Evolutionary conservation across 805 yeast species (phyloP).

Genomic region (Wickerhamomyces subpelliculosus): DNA sequence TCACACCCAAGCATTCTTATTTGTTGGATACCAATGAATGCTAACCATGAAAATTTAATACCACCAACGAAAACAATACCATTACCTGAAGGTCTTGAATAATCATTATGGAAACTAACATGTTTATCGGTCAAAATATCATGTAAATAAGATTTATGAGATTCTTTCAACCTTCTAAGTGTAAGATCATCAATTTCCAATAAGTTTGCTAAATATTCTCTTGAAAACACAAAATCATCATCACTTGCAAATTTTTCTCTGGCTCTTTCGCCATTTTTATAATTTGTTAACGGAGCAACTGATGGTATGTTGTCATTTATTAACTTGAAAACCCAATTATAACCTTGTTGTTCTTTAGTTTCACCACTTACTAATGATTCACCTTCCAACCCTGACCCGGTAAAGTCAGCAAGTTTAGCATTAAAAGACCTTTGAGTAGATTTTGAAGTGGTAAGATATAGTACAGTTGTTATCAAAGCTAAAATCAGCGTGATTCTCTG

Average conservation of each 20-base stretch:
- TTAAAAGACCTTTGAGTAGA: background rate
- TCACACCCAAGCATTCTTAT: constrained; percentile 55
- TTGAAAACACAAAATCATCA: constrained; percentile 35
- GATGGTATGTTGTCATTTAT: constrained; percentile 29
- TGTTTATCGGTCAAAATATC: constrained; percentile 32
- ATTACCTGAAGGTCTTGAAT: constrained; percentile 29
- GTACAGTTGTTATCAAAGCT: background rate
- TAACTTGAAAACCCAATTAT: constrained; percentile 17
- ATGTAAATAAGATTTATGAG: constrained; percentile 31
- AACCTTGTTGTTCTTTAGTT: background rate
- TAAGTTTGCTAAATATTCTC: constrained; percentile 37
- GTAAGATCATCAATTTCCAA: constrained; percentile 33
- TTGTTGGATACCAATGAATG: constrained; percentile 54
- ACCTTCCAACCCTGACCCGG: background rate
- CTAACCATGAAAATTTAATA: constrained; percentile 65
- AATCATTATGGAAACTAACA: constrained; percentile 22
- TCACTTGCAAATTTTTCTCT: constrained; percentile 35
- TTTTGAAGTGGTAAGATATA: background rate
- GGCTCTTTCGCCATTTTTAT: constrained; percentile 34
- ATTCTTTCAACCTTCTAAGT: constrained; percentile 26
- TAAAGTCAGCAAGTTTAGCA: background rate
- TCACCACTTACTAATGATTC: background rate
- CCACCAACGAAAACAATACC: constrained; percentile 74
- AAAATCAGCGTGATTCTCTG: background rate
- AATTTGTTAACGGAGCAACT: constrained; percentile 35